These are phyloP conservation scores for Ceratobasidium sp. DNA, from an alignment of 1,284 basidiomycete species.

Conservation along the genomic window DNA sequence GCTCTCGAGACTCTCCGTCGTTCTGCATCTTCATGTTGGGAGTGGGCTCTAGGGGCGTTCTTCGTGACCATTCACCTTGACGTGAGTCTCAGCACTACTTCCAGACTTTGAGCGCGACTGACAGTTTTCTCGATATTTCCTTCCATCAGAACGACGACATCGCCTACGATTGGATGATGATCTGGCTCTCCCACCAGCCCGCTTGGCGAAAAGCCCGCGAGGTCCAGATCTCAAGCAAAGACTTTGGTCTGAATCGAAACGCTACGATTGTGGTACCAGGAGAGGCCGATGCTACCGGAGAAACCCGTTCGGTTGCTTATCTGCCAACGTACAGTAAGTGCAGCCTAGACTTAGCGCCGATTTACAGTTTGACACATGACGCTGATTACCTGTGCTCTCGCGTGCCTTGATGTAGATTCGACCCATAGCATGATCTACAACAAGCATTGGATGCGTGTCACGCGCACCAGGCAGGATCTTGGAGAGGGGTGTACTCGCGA, in stretches of 20 bases:
- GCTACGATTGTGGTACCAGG: slow-evolving; percentile 52
- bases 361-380: slow-evolving; percentile 11
- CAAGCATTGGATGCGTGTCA: slow-evolving; percentile 50
- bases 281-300: slow-evolving; percentile 58
- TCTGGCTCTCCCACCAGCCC: slow-evolving; percentile 70
- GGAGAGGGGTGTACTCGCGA: slow-evolving; percentile 47
- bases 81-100: slow-evolving; percentile 50
- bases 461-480: slow-evolving; percentile 46
- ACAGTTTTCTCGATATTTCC: neutral
- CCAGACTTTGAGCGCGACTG: neutral
- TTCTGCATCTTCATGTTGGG: slow-evolving; percentile 61
- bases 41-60: slow-evolving; percentile 64
- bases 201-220: slow-evolving; percentile 65
- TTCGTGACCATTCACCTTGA: slow-evolving; percentile 74
- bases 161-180: slow-evolving; percentile 70
- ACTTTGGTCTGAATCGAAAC: slow-evolving; percentile 41
- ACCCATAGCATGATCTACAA: slow-evolving; percentile 50
- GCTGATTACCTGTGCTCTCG: slow-evolving; percentile 4
- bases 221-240: slow-evolving; percentile 61
- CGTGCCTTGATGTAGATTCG: slow-evolving; percentile 37
- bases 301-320: slow-evolving; percentile 48
- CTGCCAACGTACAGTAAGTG: slow-evolving; percentile 50
- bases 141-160: slow-evolving; percentile 61
- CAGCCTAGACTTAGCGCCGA: neutral
- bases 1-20: slow-evolving; percentile 71